Base-by-base conservation (phyloP, 208 protist genomes). In the Trypanosoma conorhini region DNA sequence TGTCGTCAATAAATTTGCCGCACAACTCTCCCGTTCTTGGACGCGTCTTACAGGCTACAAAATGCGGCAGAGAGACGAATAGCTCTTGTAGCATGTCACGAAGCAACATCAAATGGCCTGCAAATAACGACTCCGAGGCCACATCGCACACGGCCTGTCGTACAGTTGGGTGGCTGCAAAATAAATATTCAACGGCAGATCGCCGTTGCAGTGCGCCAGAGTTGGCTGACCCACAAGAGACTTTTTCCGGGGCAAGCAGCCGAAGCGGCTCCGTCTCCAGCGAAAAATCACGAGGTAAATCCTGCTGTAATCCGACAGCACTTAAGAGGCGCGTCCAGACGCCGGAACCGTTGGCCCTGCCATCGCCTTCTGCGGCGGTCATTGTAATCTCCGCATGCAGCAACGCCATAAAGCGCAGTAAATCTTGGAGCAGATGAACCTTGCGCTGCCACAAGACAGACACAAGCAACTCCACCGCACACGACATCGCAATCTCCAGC, bases 341-440 rank as follows among this genome's bases (percentile, higher is more conserved):
- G 19, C 40, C 55, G 55, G 26, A 24, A 54, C 22, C 22, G 35
- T 40, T 52, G 7, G 17, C 46, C 17, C 21, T 5, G 15, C 35
- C 46, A 55, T 24, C 19, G 5, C 28, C 31, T 55, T 46, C 15
- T 13, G 64, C 35, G 7, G 3, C 9, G 19, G 57, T 33, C 52
- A 88, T 65, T 33, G 62, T 69, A 28, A 85, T 69, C 58, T 91
- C 80, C 56, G 77, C 66, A 31, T 78, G 76, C 42, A 94, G 38
- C n/a, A 91, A 80, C 15, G 86, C 79, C 50, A 83, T 67, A 70
- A 94, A 94, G 44, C 85, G 85, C 63, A 94, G 70, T 24, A 94
- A 74, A 24, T 91, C 83, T 67, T 86, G 84, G 51, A 87, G 80
- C 30, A 83, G 61, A 13, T 61, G 51, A 71, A 85, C 81, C 48